Evolutionary conservation across 306 rosid genomes (phyloP).

Genomic region (Ziziphus jujuba): DNA sequence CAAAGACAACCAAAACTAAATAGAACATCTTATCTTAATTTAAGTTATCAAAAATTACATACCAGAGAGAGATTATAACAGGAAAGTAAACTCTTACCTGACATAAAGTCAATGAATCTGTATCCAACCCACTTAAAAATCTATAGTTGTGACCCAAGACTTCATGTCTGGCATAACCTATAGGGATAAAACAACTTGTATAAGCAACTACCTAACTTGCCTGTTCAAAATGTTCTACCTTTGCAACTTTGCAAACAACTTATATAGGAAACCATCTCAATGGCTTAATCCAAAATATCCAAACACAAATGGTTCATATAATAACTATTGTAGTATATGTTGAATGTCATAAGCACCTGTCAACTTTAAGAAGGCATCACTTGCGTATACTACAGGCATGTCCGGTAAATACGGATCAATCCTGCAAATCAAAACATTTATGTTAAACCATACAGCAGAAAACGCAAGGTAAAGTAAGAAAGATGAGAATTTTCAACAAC

Average conservation of each 20-base stretch:
- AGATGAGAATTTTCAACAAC: conserved; percentile 67
- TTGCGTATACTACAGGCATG: conserved; percentile 91
- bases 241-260: neutral
- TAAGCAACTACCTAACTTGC: conserved; percentile 9
- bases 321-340: neutral
- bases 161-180: conserved; percentile 79
- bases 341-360: conserved; percentile 57
- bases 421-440: conserved; percentile 57
- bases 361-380: conserved; percentile 82
- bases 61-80: neutral
- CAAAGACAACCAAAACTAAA: conserved; percentile 14
- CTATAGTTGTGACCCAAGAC: conserved; percentile 87
- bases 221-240: neutral
- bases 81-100: conserved; percentile 40
- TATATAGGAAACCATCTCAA: too few relatives aligned
- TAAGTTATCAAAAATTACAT: conserved; percentile 21
- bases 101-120: conserved; percentile 56
- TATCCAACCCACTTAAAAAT: conserved; percentile 70
- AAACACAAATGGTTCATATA: neutral
- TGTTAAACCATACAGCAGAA: conserved; percentile 20
- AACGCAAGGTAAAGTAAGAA: conserved; percentile 31
- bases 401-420: conserved; percentile 73
- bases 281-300: conserved; percentile 22
- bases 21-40: conserved; percentile 6
- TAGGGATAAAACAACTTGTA: conserved; percentile 19